Base-by-base conservation (phyloP, 768 basidiomycete species). In the Clitopilus hobsonii region DNA sequence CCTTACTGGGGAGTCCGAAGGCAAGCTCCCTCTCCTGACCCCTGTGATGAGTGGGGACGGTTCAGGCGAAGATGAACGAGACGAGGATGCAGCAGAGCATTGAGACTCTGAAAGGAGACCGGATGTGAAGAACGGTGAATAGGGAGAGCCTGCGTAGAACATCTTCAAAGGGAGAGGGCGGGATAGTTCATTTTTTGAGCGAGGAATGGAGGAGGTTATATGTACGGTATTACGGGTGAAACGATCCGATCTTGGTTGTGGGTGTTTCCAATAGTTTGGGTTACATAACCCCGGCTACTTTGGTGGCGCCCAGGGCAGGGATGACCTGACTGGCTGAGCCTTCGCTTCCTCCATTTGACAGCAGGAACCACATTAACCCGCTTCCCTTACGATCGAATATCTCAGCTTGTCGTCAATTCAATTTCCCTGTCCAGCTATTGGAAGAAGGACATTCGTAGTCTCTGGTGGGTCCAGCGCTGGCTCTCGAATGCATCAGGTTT, bases 81-180 rank as follows among this genome's bases (percentile, higher is more conserved):
- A 54, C 28, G 63, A 53, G 29, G 50, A 49, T 23, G 41, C 41
- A 8, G 62, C 58, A 18, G 67, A 65, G 38, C 58, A 55, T 24
- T 58, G 54, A 22, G 61, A 54, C 29, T 74, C 73, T 13, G 76
- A 75, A 30, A 83, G 70, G 32, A 84, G 73, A 38, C 84, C 85
- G 3, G 77, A 80, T 3, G 80, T 86, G 79, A 87, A 87, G 69
- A 86, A 80, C 38, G 82, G 77, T 0, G 83, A 84, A 60, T 86
- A 86, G 56, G 71, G 78, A 20, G 75, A 80, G 68, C 72, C 65
- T n/a, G 70, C 63, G 61, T 60, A 60, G 65, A 74, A 74, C 72
- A 75, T 73, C 58, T 18, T 45, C 41, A 18, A 10, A 8, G 18
- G 10, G 22, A 16, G 41, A 56, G 59, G 41, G 49, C 20, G 45